Base-by-base conservation (phyloP, 2,329 filamentous ascomycete species). In the Colletotrichum karsti region DNA sequence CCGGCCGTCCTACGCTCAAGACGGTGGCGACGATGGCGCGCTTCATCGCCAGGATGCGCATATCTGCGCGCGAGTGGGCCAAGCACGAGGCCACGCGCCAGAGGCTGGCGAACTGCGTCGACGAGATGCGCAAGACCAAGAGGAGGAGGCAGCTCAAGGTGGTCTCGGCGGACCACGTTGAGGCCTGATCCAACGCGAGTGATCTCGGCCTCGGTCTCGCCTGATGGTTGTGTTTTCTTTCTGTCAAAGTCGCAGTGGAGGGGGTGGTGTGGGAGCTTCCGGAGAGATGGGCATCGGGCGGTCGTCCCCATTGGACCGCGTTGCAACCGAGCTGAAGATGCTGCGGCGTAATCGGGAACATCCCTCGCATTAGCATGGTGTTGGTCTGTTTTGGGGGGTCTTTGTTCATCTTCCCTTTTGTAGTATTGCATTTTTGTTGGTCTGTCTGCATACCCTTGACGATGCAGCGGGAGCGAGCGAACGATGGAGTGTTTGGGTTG, bases 11-110 rank as follows among this genome's bases (percentile, higher is more conserved):
- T 15, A 81, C 79, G 15, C 79, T 88, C 46, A 79, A 77, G 60
- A 79, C 83, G 5, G 84, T 85, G 62, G 78, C 85, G 50, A 77
- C 77, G 67, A 83, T 83, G 69, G 81, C 87, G 20, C 82, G 84
- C 60, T 89, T 89, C 73, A 79, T 87, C 51, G 86, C 85, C 18
- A 82, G 87, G 57, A 81, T 83, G 79, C 82, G 80, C 64, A 77
- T 86, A 55, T 78, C 81, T 20, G 85, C 86, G 15, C 78, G 77
- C 37, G 75, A 78, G 22, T 90, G 87, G 87, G 80, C 79, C 28
- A 78, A 81, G 60, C 85, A 88, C 65, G 87, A 90, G 74, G 79
- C 77, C 58, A 83, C 84, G 41, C 81, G 87, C 58, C 78, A 77
- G 70, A 78, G 80, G 67, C 80, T 90, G 63, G 82, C 80, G n/a